Evolutionary conservation across 768 basidiomycete species (phyloP).

Genomic region (Agaricus blazei): DNA sequence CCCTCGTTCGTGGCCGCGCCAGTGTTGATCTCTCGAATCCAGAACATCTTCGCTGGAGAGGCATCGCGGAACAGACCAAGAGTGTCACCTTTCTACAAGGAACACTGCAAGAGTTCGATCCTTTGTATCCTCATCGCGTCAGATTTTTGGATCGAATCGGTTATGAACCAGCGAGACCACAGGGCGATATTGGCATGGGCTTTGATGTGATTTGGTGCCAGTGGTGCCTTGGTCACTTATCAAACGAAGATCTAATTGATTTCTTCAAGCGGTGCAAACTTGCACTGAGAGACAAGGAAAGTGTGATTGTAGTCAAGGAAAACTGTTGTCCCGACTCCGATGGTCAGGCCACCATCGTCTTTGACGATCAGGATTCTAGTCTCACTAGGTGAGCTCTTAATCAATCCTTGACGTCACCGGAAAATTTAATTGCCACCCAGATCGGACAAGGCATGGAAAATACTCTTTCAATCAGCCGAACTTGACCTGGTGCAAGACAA

Average conservation of each 20-base stretch:
- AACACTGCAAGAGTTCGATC: conserved; percentile 80
- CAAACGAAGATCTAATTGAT: conserved; percentile 65
- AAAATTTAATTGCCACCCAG: conserved; percentile 31
- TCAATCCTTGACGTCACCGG: not conserved
- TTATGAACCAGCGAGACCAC: conserved; percentile 37
- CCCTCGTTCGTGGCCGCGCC: conserved; percentile 36
- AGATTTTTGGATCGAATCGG: conserved; percentile 65
- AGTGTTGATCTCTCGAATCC: conserved; percentile 21
- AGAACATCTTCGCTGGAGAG: conserved; percentile 49
- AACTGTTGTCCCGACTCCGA: conserved; percentile 69
- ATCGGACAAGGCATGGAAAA: conserved; percentile 80
- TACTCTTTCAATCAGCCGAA: conserved; percentile 68
- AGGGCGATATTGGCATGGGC: conserved; percentile 45
- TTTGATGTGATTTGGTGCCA: conserved; percentile 97
- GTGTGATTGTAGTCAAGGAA: conserved; percentile 88
- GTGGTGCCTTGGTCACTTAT: conserved; percentile 92
- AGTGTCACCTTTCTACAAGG: conserved; percentile 78
- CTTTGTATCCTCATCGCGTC: conserved; percentile 40
- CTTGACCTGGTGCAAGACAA: conserved; percentile 68
- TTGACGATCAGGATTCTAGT: conserved; percentile 87
- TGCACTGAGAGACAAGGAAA: conserved; percentile 46
- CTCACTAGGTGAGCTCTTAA: conserved; percentile 62
- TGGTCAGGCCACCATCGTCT: conserved; percentile 47
- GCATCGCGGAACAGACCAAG: conserved; percentile 55
- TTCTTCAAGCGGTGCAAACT: conserved; percentile 66